Conservation (phyloP, 2,329 filamentous ascomycete species). For the Nigrograna mackinnonii region DNA sequence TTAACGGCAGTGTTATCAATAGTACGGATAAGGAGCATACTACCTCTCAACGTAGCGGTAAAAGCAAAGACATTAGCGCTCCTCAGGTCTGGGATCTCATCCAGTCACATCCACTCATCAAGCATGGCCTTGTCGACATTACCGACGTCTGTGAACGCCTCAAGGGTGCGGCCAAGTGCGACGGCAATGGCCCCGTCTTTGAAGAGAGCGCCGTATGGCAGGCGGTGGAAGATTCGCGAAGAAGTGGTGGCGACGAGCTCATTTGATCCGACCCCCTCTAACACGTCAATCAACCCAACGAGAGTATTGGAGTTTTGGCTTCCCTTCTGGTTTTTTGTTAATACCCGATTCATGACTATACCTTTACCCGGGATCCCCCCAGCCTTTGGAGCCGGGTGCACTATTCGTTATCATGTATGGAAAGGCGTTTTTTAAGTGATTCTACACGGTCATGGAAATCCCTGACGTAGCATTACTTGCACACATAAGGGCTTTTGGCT, state of each 20-base stretch:
- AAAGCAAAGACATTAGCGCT: conserved; percentile 33
- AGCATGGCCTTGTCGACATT: conserved; percentile 78
- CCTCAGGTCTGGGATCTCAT: conserved; percentile 83
- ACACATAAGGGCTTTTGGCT: no score
- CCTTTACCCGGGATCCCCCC: no score
- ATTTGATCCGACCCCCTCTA: conserved; percentile 52
- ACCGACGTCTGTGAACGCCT: conserved; percentile 78
- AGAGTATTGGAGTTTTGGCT: no score
- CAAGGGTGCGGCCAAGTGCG: conserved; percentile 75
- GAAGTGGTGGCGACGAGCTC: conserved; percentile 77
- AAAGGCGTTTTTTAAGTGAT: no score
- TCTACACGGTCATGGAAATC: no score
- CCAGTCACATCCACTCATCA: conserved; percentile 76
- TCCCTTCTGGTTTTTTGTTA: no score
- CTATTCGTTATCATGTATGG: no score
- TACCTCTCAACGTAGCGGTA: conserved; percentile 19
- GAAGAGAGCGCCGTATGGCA: conserved; percentile 72
- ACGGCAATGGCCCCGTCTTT: conserved; percentile 86
- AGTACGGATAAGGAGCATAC: conserved; percentile 29
- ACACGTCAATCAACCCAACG: no score
- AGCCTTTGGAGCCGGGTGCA: no score
- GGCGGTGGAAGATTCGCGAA: conserved; percentile 79
- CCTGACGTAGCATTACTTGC: no score
- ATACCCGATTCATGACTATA: not conserved
- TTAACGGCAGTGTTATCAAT: conserved; percentile 34